phyloP scores from a whole-genome alignment of 2,329 filamentous ascomycete genomes.

The Trichoderma aggressivum region DNA sequence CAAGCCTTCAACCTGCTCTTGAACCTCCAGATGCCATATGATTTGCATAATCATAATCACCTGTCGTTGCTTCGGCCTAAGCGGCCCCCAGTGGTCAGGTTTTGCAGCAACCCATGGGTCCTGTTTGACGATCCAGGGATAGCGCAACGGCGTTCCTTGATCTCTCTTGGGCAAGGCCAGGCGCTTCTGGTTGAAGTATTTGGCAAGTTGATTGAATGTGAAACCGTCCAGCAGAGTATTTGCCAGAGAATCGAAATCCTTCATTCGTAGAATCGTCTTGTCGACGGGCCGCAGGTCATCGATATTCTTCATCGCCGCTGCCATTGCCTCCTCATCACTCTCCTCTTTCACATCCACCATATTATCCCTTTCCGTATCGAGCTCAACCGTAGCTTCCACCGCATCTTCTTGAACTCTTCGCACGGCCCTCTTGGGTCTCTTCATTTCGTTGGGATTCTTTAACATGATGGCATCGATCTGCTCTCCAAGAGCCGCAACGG shows the following conservation, averaged over 20 bases:
- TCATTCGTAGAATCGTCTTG: slow-evolving; percentile 35
- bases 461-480: slow-evolving; percentile 47
- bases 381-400: slow-evolving; percentile 10
- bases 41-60: slow-evolving; percentile 44
- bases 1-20: slow-evolving; percentile 42
- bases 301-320: slow-evolving; percentile 45
- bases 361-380: slow-evolving; percentile 32
- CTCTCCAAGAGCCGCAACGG: slow-evolving; percentile 34
- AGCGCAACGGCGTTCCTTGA: slow-evolving; percentile 21
- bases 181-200: slow-evolving; percentile 36
- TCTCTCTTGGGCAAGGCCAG: not conserved
- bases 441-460: slow-evolving; percentile 36
- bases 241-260: slow-evolving; percentile 42
- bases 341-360: slow-evolving; percentile 29
- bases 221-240: slow-evolving; percentile 44
- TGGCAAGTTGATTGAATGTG: slow-evolving; percentile 42
- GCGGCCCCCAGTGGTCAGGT: slow-evolving; percentile 17
- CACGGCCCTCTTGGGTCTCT: slow-evolving; percentile 18
- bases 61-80: slow-evolving; percentile 39
- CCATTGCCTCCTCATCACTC: slow-evolving; percentile 24
- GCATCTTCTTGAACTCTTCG: slow-evolving; percentile 24
- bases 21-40: slow-evolving; percentile 49
- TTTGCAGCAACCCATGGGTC: slow-evolving; percentile 42
- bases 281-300: slow-evolving; percentile 46
- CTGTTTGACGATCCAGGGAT: slow-evolving; percentile 42